phyloP scores from a whole-genome alignment of 257 asterid genomes.

The Gardenia jasminoides region DNA sequence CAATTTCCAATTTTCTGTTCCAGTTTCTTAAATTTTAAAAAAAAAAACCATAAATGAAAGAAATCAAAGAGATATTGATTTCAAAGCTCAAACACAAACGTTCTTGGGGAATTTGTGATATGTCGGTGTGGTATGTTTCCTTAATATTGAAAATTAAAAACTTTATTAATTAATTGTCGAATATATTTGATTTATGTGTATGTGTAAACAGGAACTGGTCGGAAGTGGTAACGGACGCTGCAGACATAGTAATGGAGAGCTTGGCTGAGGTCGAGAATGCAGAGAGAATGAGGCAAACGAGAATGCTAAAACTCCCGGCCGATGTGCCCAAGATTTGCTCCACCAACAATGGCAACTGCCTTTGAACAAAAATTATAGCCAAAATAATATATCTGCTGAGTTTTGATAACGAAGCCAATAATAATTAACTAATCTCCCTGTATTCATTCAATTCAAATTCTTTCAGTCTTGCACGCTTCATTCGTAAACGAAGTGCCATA shows the following conservation, averaged over 20 bases:
- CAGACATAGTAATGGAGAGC: constrained; percentile 45
- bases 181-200: background rate
- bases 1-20: too few species aligned
- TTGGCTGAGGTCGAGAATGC: constrained; percentile 41
- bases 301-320: background rate
- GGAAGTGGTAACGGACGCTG: constrained; percentile 43
- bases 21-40: too few species aligned
- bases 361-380: too few species aligned
- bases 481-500: background rate
- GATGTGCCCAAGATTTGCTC: background rate
- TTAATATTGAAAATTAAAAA: too few species aligned
- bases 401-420: background rate
- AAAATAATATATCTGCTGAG: background rate
- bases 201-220: constrained; percentile 46
- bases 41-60: too few species aligned
- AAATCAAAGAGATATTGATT: too few species aligned
- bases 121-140: background rate
- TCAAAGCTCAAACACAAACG: too few species aligned
- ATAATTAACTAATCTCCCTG: background rate
- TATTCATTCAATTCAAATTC: background rate
- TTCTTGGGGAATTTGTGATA: too few species aligned
- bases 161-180: background rate
- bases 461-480: background rate
- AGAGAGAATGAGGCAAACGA: constrained; percentile 6
- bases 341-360: background rate